These are phyloP conservation scores for Rhizomucor miehei DNA, from an alignment of 371 early-diverging fungal species.

Conservation along the genomic window DNA sequence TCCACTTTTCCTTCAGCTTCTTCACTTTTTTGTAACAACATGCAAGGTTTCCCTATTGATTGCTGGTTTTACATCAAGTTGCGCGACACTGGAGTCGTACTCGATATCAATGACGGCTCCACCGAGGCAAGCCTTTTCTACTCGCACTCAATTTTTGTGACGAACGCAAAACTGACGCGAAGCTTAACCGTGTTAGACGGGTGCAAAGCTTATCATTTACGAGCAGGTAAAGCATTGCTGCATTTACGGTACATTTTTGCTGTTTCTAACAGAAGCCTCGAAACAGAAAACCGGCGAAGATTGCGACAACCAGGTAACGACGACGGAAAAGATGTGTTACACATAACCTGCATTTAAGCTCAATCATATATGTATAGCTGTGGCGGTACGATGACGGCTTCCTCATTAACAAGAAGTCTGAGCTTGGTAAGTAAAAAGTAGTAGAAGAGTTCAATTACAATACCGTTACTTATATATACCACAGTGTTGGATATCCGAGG, in stretches of 20 bases:
- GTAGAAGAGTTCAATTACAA: background rate
- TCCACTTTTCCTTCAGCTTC: background rate
- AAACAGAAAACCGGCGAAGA: background rate
- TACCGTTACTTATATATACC: background rate
- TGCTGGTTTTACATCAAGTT: slow-evolving; percentile 30
- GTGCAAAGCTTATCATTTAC: slow-evolving; percentile 1
- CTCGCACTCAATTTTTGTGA: background rate
- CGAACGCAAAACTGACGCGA: background rate
- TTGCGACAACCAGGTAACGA: slow-evolving; percentile 19
- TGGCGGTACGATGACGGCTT: slow-evolving; percentile 35
- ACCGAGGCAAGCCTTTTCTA: slow-evolving; percentile 4
- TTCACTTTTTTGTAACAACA: background rate
- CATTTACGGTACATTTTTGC: background rate
- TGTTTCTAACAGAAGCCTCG: background rate
- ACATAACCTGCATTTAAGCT: background rate
- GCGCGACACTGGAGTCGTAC: slow-evolving; percentile 9
- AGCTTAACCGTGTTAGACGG: background rate
- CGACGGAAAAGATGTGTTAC: background rate
- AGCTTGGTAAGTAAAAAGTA: slow-evolving; percentile 18
- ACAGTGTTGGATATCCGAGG: slow-evolving; percentile 42
- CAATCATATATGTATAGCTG: slow-evolving; percentile 11
- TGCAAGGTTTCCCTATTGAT: slow-evolving; percentile 23
- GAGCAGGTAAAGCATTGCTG: slow-evolving; percentile 2
- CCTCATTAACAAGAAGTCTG: slow-evolving; percentile 28
- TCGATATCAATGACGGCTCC: slow-evolving; percentile 12